Conservation (phyloP, 768 basidiomycete genomes). For the Lactifluus hygrophoroides region DNA sequence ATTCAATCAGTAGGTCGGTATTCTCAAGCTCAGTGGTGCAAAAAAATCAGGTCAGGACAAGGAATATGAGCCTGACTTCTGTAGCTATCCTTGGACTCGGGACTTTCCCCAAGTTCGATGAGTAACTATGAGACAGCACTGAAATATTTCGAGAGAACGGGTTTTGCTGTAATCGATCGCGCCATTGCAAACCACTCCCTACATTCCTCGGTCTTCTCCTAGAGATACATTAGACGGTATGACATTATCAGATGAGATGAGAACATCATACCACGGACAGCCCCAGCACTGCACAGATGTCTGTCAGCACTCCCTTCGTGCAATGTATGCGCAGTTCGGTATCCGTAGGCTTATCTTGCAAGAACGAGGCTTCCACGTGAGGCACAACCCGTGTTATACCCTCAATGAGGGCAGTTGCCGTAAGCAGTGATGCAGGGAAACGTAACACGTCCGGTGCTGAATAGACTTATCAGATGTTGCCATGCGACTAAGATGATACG, state of each 20-base stretch:
- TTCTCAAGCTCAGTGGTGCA: neutral
- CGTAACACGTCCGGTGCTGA: slow-evolving; percentile 13
- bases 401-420: slow-evolving; percentile 15
- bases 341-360: neutral
- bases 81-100: neutral
- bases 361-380: neutral
- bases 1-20: neutral
- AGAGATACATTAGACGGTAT: neutral
- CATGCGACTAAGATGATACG: neutral
- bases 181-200: slow-evolving; percentile 2
- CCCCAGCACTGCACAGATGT: slow-evolving; percentile 9
- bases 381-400: slow-evolving; percentile 3
- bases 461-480: neutral
- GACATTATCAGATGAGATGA: neutral
- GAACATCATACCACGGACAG: slow-evolving; percentile 6
- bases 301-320: neutral
- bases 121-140: neutral
- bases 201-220: slow-evolving; percentile 5
- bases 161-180: neutral
- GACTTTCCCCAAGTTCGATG: neutral
- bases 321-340: neutral
- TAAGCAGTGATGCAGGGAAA: slow-evolving; percentile 17
- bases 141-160: slow-evolving; percentile 10
- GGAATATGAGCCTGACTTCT: neutral
- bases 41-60: neutral